Base-by-base conservation (phyloP, 192 early-diverging fungal species). In the Gryganskiella cystojenkinii region DNA sequence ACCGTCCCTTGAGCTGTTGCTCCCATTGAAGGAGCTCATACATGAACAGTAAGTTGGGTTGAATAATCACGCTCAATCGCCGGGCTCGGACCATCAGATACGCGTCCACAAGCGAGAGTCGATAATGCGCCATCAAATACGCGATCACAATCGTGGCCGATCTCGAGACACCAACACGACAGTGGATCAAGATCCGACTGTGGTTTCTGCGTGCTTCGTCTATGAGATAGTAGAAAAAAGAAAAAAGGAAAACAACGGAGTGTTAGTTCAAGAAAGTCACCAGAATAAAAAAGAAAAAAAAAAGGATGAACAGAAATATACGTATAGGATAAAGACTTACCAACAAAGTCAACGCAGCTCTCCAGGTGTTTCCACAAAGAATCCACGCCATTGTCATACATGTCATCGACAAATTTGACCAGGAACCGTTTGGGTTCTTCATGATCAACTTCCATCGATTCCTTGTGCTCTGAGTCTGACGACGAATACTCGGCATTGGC, bases 11-110 rank as follows among this genome's bases (percentile, higher is more conserved):
- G 30, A 87, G 43, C 30, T 67, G 72, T 57, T 89, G 86, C 66
- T 89, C 88, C 64, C 84, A 79, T 60, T 89, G 88, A n/a, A 89
- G 30, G 20, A 89, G 63, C 55, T 89, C 88, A 56, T 87, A 89
- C 88, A 89, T 89, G 43, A 89, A 87, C 37, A 86, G 82, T 6
- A 89, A 52, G 64, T 89, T 89, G 27, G 88, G 88, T 56, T 89
- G 88, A n/a, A 89, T 89, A 27, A 89, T 87, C 8, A 89, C 88
- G 75, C 87, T 89, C 6, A 89, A 53, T 14, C 88, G 83, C 33
- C 86, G 81, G 2, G 88, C 88, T 4, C 88, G 81, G 28, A 89
- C 88, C 64, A 81, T 82, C 13, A 87, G 31, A 51, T 89, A 89
- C 8, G 88, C 86, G 22, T 84, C 79, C 2, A 86, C 81, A 8